Evolutionary conservation across 345 rosid genomes (phyloP), one percentile per base, ranked within the genome.

Genomic region (Eucalyptus sideroxylon): DNA sequence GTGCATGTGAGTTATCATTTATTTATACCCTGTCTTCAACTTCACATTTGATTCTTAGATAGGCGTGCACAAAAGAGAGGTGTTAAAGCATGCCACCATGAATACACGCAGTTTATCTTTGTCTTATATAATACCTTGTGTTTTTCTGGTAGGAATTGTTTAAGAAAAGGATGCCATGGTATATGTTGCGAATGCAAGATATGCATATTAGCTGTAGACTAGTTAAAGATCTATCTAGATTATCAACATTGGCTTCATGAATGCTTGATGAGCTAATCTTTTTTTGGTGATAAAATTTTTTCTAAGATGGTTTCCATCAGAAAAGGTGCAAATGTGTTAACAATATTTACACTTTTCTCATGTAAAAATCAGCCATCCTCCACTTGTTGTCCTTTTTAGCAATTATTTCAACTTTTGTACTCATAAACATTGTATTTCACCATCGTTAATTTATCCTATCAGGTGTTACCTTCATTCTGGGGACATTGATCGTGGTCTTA

Each of bases 401-500:
- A 80, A 50, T 30, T 81, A 50, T 80, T 86, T 89, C 49, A 53
- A 59, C 34, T 40, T 42, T 6, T 56, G 47, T 13, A 72, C 45
- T 77, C 47, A 21, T 40, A 23, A 40, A 40, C 9, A 2, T 34
- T 89, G 80, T 49, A 37, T 50, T 27, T 62, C 50, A 44, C 37
- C 69, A 23, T 17, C 11, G 15, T 23, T n/a, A 77, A 86, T 87
- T 53, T 34, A 42, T 87, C 87, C 88, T 90, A n/a, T 53, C 45
- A 98, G 99, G 95, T 98, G 99, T 93, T 95, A 98, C 93, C 92
- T 96, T 87, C 93, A 89, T 87, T 89, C 95, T 72, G 96, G 98
- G 89, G 97, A 98, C 91, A 90, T 97, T 40, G 95, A 96, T 87
- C 94, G 89, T 50, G 99, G 96, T 93, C 94, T 92, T 91, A 92